Percentiles rank a stretch among this genome's conserved stretches.
Conservation (phyloP, 1,284 basidiomycete species). For the Anthracocystis walkeri region DNA sequence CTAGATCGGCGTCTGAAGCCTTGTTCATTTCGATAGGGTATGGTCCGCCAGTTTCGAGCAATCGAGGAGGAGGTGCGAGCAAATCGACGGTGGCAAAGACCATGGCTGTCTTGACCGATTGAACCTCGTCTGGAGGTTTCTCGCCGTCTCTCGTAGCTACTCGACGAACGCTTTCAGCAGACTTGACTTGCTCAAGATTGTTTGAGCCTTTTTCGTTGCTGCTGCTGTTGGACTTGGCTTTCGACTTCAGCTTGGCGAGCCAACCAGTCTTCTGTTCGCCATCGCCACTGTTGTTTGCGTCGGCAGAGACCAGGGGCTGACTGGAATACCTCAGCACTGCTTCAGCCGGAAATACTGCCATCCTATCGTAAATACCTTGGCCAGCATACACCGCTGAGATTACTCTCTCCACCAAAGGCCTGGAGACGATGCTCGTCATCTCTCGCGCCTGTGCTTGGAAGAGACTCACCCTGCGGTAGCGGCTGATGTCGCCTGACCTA, state of each 20-base stretch:
- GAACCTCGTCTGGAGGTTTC: neutral
- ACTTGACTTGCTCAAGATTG: conserved; percentile 14
- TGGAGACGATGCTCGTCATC: conserved; percentile 41
- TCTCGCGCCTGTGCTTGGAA: conserved; percentile 39
- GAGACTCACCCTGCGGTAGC: conserved; percentile 27
- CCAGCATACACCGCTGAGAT: conserved; percentile 30
- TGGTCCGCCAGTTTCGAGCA: conserved; percentile 35
- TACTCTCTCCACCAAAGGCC: conserved; percentile 40
- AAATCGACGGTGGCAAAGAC: conserved; percentile 45
- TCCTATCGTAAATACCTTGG: conserved; percentile 13
- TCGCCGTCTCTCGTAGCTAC: neutral
- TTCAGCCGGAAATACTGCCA: conserved; percentile 35
- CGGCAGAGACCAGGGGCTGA: neutral
- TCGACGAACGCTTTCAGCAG: conserved; percentile 6
- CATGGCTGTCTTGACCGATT: conserved; percentile 33
- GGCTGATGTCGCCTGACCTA: conserved; percentile 20
- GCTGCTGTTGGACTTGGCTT: conserved; percentile 17
- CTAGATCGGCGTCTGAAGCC: conserved; percentile 21
- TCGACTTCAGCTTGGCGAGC: conserved; percentile 32
- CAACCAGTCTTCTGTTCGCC: conserved; percentile 17
- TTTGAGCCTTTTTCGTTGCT: neutral
- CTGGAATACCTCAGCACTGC: conserved; percentile 39
- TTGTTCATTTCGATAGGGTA: conserved; percentile 54
- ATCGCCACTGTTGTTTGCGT: neutral
- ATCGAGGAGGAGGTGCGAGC: conserved; percentile 37